These are phyloP conservation scores for Trametes gibbosa DNA, from an alignment of 768 basidiomycete genomes.

Conservation along the genomic window DNA sequence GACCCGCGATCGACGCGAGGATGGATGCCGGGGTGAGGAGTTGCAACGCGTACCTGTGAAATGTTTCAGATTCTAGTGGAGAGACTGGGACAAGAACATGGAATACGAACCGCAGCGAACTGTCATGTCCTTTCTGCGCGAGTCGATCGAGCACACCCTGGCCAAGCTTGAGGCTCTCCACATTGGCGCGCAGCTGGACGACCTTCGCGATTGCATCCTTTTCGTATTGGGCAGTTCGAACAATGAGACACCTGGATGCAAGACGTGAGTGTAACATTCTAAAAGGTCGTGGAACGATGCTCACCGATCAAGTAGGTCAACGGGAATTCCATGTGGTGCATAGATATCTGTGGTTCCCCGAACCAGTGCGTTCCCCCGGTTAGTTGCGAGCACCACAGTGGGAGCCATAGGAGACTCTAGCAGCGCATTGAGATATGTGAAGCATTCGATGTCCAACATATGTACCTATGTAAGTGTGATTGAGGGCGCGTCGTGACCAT, in stretches of 20 bases:
- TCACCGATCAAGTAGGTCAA: constrained; percentile 90
- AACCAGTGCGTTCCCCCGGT: constrained; percentile 88
- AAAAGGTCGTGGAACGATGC: constrained; percentile 18
- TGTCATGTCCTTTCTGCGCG: constrained; percentile 77
- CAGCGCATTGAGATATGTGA: constrained; percentile 95
- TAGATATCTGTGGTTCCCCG: constrained; percentile 91
- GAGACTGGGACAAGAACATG: too few species aligned
- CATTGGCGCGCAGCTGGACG: constrained; percentile 78
- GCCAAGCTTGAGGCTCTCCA: constrained; percentile 80
- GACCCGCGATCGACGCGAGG: constrained; percentile 72
- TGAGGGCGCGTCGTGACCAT: not conserved
- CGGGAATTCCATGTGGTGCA: constrained; percentile 90
- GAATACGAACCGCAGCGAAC: constrained; percentile 66
- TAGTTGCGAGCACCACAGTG: constrained; percentile 95
- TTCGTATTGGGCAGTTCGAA: constrained; percentile 83
- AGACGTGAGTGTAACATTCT: not conserved
- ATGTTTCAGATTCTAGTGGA: not conserved
- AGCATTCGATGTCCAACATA: constrained; percentile 99
- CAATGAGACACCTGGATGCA: constrained; percentile 80
- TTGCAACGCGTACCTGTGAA: constrained; percentile 80
- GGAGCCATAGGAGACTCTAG: constrained; percentile 97
- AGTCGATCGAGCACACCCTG: constrained; percentile 76
- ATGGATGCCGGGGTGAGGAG: constrained; percentile 90
- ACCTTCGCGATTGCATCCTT: constrained; percentile 85
- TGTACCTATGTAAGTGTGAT: constrained; percentile 64